Base-by-base conservation (phyloP, 768 basidiomycete species). In the Xerocomus spinulosus region DNA sequence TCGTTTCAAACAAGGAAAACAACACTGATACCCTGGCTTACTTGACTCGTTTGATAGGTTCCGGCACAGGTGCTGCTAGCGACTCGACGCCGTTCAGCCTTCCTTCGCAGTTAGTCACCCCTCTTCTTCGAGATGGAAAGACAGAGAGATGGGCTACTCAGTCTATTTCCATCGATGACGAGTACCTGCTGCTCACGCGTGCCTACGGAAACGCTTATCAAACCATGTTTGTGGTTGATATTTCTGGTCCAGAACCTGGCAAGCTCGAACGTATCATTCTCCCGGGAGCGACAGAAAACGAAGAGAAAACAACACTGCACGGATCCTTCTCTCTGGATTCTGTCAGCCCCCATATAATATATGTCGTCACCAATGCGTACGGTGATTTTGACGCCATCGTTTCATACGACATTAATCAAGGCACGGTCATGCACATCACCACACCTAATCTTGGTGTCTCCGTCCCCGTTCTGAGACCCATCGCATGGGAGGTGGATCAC, bases 1-100 rank as follows among this genome's bases (percentile, higher is more conserved):
- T 69, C 50, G 52, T 60, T 25, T 74, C 69, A 21, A 73, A 73
- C 57, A 73, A 72, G 52, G 73, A 69, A 43, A 72, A 72, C 30
- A 56, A 61, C 29, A 63, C 55, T 1, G 72, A 73, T 50, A 68
- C 69, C 30, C 57, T 74, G 10, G 63, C 66, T 18, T 74, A 73
- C 54, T 37, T 66, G 45, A 57, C 70, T 21, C 54, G 49, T 33
- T 57, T 73, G 42, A 42, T 49, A 24, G 56, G 54, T 43, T 72
- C 72, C 4, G 49, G 64, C 18, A 67, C 68, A 0, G 64, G 62
- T 23, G 66, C 70, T 21, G 54, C 50, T 30, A 25, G 44, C 6
- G 50, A 70, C 32, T 58, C 65, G 1, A 50, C 53, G 13, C 56
- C 64, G 3, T 69, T 72, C 45, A 52, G 44, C 12, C 61, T 72